Percentiles rank a stretch among this genome's conserved stretches.
These are phyloP conservation scores for Saturnispora zaruensis DNA, from an alignment of 805 yeast genomes.

Conservation along the genomic window DNA sequence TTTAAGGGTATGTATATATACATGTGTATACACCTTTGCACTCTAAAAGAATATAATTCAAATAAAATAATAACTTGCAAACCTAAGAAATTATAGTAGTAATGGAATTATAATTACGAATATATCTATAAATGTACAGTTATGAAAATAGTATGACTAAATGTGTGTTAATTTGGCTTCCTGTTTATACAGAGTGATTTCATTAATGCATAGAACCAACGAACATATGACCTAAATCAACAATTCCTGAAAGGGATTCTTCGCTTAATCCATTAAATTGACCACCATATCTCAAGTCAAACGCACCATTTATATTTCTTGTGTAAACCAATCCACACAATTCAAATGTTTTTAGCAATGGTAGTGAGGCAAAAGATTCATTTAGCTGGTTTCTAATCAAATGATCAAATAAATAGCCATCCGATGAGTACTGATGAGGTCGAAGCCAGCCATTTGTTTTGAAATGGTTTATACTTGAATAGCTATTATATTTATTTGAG, in stretches of 20 bases:
- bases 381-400: slow-evolving; percentile 21
- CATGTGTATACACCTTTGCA: background rate
- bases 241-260: slow-evolving; percentile 15
- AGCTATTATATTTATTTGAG: slow-evolving; percentile 6
- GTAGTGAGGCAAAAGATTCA: slow-evolving; percentile 15
- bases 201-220: background rate
- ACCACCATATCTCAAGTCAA: slow-evolving; percentile 20
- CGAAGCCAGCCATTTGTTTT: slow-evolving; percentile 16
- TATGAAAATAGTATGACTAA: background rate
- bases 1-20: background rate
- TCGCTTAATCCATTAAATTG: slow-evolving; percentile 20
- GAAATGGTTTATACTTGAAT: slow-evolving; percentile 13
- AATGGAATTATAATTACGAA: background rate
- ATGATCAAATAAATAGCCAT: slow-evolving; percentile 27
- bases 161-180: background rate
- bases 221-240: slow-evolving; percentile 24
- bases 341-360: slow-evolving; percentile 22
- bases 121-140: background rate
- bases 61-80: background rate
- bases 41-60: background rate
- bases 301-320: slow-evolving; percentile 7
- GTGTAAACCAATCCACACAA: slow-evolving; percentile 27
- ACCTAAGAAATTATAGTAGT: background rate
- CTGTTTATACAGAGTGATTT: background rate
- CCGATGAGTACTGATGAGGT: slow-evolving; percentile 5